phyloP scores from a whole-genome alignment of 192 early-diverging fungal species.

The Physocladia obscura region DNA sequence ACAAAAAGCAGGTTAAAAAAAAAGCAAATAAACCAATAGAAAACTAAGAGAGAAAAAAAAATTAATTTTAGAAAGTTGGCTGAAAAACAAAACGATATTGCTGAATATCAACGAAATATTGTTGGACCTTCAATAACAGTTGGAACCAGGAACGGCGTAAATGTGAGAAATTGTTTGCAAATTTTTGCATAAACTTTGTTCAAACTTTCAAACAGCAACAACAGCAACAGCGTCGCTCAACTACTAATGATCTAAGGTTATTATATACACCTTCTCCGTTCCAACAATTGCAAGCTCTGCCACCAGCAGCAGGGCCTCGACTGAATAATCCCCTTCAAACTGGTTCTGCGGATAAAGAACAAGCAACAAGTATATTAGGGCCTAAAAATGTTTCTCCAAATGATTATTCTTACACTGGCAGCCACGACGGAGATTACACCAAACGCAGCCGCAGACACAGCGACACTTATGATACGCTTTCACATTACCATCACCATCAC shows the following conservation, averaged over 20 bases:
- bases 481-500: not conserved
- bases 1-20: slow-evolving; percentile 34
- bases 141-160: not conserved
- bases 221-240: not conserved
- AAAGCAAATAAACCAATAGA: slow-evolving; percentile 37
- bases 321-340: too few species aligned
- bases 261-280: slow-evolving; percentile 9
- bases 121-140: too few species aligned
- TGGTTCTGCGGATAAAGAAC: too few species aligned
- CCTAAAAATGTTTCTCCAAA: too few species aligned
- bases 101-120: slow-evolving; percentile 32
- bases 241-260: not conserved
- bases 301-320: not conserved
- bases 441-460: not conserved
- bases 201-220: not conserved
- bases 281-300: not conserved
- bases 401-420: not conserved
- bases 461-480: too few species aligned
- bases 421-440: not conserved
- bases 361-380: too few species aligned
- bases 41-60: not conserved
- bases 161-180: not conserved
- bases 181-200: not conserved
- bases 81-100: slow-evolving; percentile 31
- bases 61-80: slow-evolving; percentile 29